A percentile compares a stretch with the other conserved stretches of the same genome.
Conservation (phyloP, 2,329 filamentous ascomycete species). For the Aureobasidium mangrovei region DNA sequence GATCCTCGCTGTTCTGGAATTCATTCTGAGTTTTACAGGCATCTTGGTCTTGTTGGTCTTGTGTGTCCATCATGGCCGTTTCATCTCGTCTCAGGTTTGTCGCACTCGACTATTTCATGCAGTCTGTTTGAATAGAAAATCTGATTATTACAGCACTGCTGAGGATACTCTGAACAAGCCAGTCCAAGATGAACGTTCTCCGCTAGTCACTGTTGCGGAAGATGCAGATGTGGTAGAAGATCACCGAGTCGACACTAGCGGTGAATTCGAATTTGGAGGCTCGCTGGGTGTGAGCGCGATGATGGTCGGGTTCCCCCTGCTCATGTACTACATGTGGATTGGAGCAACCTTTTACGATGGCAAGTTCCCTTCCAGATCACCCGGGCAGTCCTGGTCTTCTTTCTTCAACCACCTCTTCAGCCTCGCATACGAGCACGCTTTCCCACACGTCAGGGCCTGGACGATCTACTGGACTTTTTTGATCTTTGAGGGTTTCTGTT, state of each 20-base stretch:
- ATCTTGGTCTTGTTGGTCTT: not conserved
- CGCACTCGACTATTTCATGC: too few species aligned
- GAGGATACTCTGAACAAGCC: not conserved
- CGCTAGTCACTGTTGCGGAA: not conserved
- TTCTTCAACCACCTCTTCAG: constrained; percentile 60
- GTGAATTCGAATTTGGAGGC: constrained; percentile 67
- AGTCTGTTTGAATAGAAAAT: not conserved
- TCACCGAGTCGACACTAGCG: not conserved
- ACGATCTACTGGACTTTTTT: constrained; percentile 85
- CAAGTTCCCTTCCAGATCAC: constrained; percentile 52
- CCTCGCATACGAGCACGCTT: constrained; percentile 70
- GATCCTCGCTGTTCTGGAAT: not conserved
- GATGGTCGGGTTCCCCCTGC: constrained; percentile 76
- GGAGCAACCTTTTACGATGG: constrained; percentile 82
- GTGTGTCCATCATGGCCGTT: constrained; percentile 8
- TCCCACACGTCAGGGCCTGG: constrained; percentile 70
- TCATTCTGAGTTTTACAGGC: not conserved
- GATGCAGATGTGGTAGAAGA: not conserved
- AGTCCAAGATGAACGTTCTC: not conserved
- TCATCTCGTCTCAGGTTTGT: constrained; percentile 4
- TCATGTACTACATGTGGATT: constrained; percentile 98
- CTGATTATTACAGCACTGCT: not conserved
- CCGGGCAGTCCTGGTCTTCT: constrained; percentile 56
- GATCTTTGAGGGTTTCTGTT: constrained; percentile 68
- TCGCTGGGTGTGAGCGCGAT: constrained; percentile 64